These are phyloP conservation scores for Kingdonia uniflora DNA, from an alignment of 164 flowering plant genomes.

Conservation along the genomic window DNA sequence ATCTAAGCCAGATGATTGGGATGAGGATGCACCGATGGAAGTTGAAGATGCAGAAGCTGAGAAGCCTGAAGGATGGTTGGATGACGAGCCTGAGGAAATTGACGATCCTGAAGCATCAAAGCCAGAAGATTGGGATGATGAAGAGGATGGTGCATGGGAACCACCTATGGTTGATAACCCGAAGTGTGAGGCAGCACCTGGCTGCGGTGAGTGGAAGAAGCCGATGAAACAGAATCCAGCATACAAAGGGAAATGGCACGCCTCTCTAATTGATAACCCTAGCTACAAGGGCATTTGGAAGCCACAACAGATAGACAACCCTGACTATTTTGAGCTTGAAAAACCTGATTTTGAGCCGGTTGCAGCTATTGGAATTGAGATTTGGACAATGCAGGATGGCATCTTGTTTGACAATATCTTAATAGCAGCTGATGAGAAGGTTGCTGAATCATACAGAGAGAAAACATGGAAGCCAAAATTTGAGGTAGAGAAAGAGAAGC, in stretches of 20 bases:
- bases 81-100: slow-evolving; percentile 94
- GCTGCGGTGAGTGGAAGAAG: slow-evolving; percentile 98
- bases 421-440: slow-evolving; percentile 63
- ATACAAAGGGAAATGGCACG: slow-evolving; percentile 96
- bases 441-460: slow-evolving; percentile 51
- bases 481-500: slow-evolving; percentile 75
- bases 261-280: slow-evolving; percentile 82
- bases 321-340: slow-evolving; percentile 70
- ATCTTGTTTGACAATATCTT: slow-evolving; percentile 86
- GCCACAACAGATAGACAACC: slow-evolving; percentile 81
- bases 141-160: slow-evolving; percentile 99
- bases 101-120: slow-evolving; percentile 92
- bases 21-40: slow-evolving; percentile 96
- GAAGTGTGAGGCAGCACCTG: slow-evolving; percentile 75
- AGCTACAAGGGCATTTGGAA: slow-evolving; percentile 96
- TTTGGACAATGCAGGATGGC: slow-evolving; percentile 99
- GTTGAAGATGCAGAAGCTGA: slow-evolving; percentile 90
- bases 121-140: slow-evolving; percentile 99
- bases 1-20: slow-evolving; percentile 95
- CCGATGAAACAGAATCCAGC: slow-evolving; percentile 90
- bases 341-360: slow-evolving; percentile 79
- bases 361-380: slow-evolving; percentile 93
- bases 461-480: slow-evolving; percentile 78
- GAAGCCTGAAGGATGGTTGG: slow-evolving; percentile 98
- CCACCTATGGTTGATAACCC: slow-evolving; percentile 93